Conservation (phyloP, 768 basidiomycete species). For the Tricholoma bakamatsutake region DNA sequence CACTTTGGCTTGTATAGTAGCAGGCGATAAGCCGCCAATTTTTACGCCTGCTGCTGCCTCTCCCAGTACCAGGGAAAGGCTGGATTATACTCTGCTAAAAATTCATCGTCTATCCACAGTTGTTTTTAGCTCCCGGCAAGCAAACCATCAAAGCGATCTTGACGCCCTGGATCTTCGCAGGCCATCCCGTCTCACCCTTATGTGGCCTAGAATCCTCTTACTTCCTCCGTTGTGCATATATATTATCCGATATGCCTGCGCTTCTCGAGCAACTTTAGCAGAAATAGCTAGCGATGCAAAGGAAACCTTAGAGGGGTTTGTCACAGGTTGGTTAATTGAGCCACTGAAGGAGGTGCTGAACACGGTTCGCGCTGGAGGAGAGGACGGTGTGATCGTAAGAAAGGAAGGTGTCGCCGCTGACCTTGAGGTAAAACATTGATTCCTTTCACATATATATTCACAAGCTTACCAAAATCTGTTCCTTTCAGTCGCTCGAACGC, state of each 20-base stretch:
- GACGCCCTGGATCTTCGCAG: constrained; percentile 41
- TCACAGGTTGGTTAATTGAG: constrained; percentile 23
- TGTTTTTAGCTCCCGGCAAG: constrained; percentile 24
- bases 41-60: constrained; percentile 9
- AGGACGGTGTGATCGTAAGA: constrained; percentile 68
- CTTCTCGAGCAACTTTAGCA: constrained; percentile 49
- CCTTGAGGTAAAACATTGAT: constrained; percentile 52
- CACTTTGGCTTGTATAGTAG: constrained; percentile 15
- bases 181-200: constrained; percentile 59
- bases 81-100: constrained; percentile 4
- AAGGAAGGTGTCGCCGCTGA: constrained; percentile 83
- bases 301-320: constrained; percentile 67
- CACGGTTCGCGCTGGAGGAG: constrained; percentile 79
- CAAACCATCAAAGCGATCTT: constrained; percentile 24
- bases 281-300: constrained; percentile 53
- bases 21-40: constrained; percentile 11
- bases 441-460: not conserved
- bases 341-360: constrained; percentile 77
- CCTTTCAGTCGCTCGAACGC: constrained; percentile 76
- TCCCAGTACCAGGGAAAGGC: constrained; percentile 2
- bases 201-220: constrained; percentile 82
- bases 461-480: not conserved
- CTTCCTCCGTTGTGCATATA: constrained; percentile 65
- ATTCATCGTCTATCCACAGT: constrained; percentile 23
- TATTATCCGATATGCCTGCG: constrained; percentile 43